Percentiles rank a stretch among this genome's conserved stretches.
phyloP scores from a whole-genome alignment of 805 yeast genomes.

The Candida quercuum region DNA sequence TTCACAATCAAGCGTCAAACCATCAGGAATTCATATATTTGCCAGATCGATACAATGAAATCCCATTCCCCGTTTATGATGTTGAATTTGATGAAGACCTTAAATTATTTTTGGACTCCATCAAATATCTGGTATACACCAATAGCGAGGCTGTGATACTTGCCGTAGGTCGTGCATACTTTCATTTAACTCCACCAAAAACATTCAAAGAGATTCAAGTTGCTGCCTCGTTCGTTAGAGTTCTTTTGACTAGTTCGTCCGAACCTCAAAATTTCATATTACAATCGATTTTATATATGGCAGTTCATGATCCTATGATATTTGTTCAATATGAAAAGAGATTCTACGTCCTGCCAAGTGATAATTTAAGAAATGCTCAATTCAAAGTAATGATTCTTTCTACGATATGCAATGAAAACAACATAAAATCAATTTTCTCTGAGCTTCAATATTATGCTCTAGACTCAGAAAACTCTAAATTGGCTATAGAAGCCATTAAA shows the following conservation, averaged over 20 bases:
- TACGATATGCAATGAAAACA: slow-evolving; percentile 47
- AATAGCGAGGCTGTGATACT: slow-evolving; percentile 56
- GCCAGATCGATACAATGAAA: slow-evolving; percentile 38
- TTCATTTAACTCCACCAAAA: slow-evolving; percentile 53
- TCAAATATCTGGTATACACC: slow-evolving; percentile 43
- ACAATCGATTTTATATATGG: slow-evolving; percentile 39
- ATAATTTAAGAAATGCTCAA: slow-evolving; percentile 36
- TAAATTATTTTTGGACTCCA: slow-evolving; percentile 42
- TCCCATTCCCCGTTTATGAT: slow-evolving; percentile 35
- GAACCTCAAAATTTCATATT: slow-evolving; percentile 35
- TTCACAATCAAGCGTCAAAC: slow-evolving; percentile 28
- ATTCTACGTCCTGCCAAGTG: slow-evolving; percentile 56
- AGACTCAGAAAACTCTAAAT: slow-evolving; percentile 17
- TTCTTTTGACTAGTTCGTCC: slow-evolving; percentile 28
- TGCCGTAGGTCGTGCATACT: slow-evolving; percentile 51
- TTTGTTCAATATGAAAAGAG: slow-evolving; percentile 34
- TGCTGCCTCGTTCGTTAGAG: slow-evolving; percentile 44
- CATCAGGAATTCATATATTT: slow-evolving; percentile 27
- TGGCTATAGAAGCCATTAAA: slow-evolving; percentile 46
- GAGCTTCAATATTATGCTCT: slow-evolving; percentile 60
- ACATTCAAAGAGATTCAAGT: slow-evolving; percentile 43
- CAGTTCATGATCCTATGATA: slow-evolving; percentile 30
- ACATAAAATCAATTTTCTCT: slow-evolving; percentile 44
- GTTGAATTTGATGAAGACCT: slow-evolving; percentile 52
- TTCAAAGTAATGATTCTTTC: slow-evolving; percentile 60